Evolutionary conservation across 768 basidiomycete genomes (phyloP), one percentile per base, ranked within the genome.

Genomic region (Suillus subluteus): DNA sequence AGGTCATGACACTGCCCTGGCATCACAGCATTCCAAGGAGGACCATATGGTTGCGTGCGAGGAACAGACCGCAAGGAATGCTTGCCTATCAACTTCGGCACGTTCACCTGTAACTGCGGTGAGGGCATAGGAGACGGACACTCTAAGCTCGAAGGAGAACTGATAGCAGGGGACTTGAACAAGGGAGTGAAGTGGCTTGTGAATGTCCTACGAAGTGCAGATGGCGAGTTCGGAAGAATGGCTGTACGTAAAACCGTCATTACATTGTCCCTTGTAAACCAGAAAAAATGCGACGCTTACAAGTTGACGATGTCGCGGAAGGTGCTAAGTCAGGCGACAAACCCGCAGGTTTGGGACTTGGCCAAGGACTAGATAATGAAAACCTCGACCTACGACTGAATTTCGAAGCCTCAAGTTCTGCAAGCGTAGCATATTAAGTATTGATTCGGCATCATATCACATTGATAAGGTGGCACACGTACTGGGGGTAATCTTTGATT

Each of bases 1-100:
- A 63, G 54, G 35, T 63, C 62, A 21, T 59, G 32, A 37, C 4
- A 6, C 26, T 58, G 43, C 16, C 66, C 50, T 21, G 74, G 74
- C 75, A 77, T 77, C 2, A 67, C 65, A 21, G 71, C 74, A 66
- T 78, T 81, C 70, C 78, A 80, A 5, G 80, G 79, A 43, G 78
- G 74, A 13, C 77, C 75, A 32, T 80, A 80, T 5, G 80, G 79
- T 21, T 80, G 79, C 13, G 80, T 80, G 21, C 79, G 79, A 43
- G 72, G 65, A 5, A 71, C 71, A 4, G 75, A 72, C 52, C 73
- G 78, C 62, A 68, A 66, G 21, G 72, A 69, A 40, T 72, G 69
- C 44, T 64, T 73, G 11, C 70, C 58, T 5, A 59, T 65, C 64
- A 69, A 55, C 35, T 67, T 41, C 38, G 76, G 70, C 26, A 69